Percentiles rank a stretch among this genome's conserved stretches.
Evolutionary conservation across 352 stramenopile genomes (phyloP).

Genomic region (Phytophthora aleatoria): DNA sequence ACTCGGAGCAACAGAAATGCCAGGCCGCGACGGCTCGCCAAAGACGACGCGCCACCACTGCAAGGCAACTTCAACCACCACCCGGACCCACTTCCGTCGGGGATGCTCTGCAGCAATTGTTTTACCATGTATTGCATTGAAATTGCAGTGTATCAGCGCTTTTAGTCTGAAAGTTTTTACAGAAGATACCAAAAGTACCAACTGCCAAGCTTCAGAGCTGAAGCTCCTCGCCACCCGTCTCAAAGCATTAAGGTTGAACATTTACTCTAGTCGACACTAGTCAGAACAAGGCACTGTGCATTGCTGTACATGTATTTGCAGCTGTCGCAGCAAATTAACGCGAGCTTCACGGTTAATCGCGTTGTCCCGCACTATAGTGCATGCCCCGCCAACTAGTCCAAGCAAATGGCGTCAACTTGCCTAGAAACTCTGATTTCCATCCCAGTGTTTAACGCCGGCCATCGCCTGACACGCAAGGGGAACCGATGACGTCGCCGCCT

Average conservation of each 20-base stretch:
- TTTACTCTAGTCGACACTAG: slow-evolving; percentile 21
- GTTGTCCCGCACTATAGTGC: slow-evolving; percentile 14
- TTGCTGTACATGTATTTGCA: not conserved
- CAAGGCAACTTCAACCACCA: slow-evolving; percentile 25
- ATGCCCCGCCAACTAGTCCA: not conserved
- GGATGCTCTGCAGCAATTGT: slow-evolving; percentile 7
- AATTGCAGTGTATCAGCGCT: not conserved
- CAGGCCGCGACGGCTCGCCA: slow-evolving; percentile 9
- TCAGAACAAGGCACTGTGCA: not conserved
- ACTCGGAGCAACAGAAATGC: slow-evolving; percentile 9
- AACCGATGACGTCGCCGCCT: slow-evolving; percentile 3
- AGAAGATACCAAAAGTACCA: not conserved
- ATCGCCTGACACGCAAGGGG: slow-evolving; percentile 32
- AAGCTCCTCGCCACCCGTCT: slow-evolving; percentile 6
- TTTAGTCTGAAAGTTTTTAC: not conserved
- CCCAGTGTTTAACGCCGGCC: slow-evolving; percentile 8
- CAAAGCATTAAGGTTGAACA: slow-evolving; percentile 8
- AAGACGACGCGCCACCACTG: slow-evolving; percentile 21
- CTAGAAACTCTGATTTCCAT: slow-evolving; percentile 18
- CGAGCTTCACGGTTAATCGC: slow-evolving; percentile 16
- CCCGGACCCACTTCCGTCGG: not conserved
- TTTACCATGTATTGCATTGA: not conserved
- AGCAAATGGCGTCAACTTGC: slow-evolving; percentile 9
- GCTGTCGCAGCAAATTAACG: slow-evolving; percentile 11
- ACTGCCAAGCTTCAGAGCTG: slow-evolving; percentile 12